Conservation (phyloP, 2,329 filamentous ascomycete species). For the Lasiodiplodia theobromae region DNA sequence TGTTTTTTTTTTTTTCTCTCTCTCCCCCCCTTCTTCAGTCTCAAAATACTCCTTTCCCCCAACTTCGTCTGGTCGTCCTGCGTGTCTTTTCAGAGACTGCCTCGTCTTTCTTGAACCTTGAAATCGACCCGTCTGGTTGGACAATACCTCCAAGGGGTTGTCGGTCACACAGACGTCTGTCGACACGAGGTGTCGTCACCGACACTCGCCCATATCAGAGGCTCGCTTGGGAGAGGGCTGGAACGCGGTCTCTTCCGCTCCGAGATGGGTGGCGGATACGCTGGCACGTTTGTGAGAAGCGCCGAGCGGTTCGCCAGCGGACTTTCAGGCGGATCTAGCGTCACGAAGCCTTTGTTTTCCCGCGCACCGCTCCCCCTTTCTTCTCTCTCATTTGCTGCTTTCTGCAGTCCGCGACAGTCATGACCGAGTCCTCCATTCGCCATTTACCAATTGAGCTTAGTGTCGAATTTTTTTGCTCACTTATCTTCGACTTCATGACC, state of each 20-base stretch:
- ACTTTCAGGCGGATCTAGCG: constrained; percentile 13
- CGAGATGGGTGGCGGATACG: constrained; percentile 10
- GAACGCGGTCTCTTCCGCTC: constrained; percentile 21
- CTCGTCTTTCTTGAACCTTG: not conserved
- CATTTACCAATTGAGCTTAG: constrained; percentile 15
- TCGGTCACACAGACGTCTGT: too few species aligned
- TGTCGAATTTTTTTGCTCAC: constrained; percentile 5
- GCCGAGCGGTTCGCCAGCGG: constrained; percentile 16
- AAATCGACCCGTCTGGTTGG: not conserved
- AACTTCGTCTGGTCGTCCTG: not conserved
- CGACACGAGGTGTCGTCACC: constrained; percentile 1
- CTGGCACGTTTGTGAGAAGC: constrained; percentile 18
- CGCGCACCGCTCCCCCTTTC: constrained; percentile 10
- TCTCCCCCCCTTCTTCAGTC: too few species aligned
- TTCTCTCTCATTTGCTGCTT: constrained; percentile 22
- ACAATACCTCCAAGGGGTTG: not conserved
- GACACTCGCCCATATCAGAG: constrained; percentile 6
- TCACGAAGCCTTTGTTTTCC: constrained; percentile 20
- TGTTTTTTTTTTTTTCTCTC: too few species aligned
- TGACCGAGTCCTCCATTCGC: constrained; percentile 14
- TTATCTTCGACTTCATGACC: constrained; percentile 13
- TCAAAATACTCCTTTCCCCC: not conserved
- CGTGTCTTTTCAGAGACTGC: not conserved
- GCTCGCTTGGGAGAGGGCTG: constrained; percentile 19
- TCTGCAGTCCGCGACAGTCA: constrained; percentile 7